Evolutionary conservation across 352 stramenopile genomes (phyloP), one percentile per base, ranked within the genome.

Genomic region (Plasmopara viticola): DNA sequence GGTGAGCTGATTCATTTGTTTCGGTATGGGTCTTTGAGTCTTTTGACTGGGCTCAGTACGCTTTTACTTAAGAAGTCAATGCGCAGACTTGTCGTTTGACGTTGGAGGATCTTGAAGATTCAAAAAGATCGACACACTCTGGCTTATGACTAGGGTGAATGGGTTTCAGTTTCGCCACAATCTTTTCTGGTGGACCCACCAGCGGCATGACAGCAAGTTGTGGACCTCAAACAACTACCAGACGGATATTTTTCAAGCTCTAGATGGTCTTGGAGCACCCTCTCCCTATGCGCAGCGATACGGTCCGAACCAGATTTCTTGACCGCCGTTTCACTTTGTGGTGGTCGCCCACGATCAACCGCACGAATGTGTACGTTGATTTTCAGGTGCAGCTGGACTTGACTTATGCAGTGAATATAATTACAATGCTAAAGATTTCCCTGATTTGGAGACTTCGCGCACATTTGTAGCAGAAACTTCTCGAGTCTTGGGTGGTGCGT

Each of bases 201-300:
- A 95, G 61, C 90, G 97, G 4, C 97, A 99, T 66, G 97, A 99
- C 72, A 97, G 97, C 60, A 99, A 99, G 64, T 72, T 99, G 30
- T 99, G 97, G 97, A 99, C 99, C 77, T 66, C 99, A 18, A 99
- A 99, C 81, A 98, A 99, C 51, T 99, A 99, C 66, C 90, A 97
- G 51, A 99, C 97, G 37, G 97, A 99, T 81, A 98, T 99, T 88
- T 99, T 99, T 59, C 97, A 99, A 68, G 96, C 97, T 15, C 78
- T 99, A 20, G 97, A 96, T 64, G 97, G 97, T 99, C 77, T 68
- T 99, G 25, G 97, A 99, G 73, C 97, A 99, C 70, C 99, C 97
- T 3, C 3, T 18, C 69, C 99, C 18, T 99, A 99, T 67, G 97
- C 97, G 2, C 97, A 99, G 77, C 81, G 97, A 43, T 98, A 94